Conservation (phyloP, 352 stramenopile species). For the Phytophthora aleatoria region DNA sequence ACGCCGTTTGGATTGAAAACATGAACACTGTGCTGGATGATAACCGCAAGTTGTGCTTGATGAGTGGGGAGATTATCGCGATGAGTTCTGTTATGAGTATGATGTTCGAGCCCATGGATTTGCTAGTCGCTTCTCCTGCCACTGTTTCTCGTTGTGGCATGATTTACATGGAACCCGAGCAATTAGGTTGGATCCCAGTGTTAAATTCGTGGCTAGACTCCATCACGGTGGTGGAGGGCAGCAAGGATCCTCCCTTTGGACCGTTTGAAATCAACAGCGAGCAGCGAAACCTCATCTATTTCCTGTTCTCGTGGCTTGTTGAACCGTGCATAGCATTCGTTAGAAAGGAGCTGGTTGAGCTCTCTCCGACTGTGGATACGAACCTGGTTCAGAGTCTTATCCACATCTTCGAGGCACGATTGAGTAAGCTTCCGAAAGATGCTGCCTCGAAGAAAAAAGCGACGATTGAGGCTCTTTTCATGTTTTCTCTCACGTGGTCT, state of each 20-base stretch:
- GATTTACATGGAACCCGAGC: slow-evolving; percentile 95
- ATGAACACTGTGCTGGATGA: slow-evolving; percentile 96
- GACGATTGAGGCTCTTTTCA: slow-evolving; percentile 80
- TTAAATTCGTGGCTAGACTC: slow-evolving; percentile 91
- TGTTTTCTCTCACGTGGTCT: slow-evolving; percentile 93
- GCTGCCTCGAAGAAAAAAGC: slow-evolving; percentile 72
- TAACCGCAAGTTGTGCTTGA: slow-evolving; percentile 94
- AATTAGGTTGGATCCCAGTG: slow-evolving; percentile 90
- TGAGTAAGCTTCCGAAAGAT: slow-evolving; percentile 74
- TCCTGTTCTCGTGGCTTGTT: slow-evolving; percentile 89
- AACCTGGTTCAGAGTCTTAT: slow-evolving; percentile 91
- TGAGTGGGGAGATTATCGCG: slow-evolving; percentile 95
- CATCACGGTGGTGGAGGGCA: slow-evolving; percentile 43
- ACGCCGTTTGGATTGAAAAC: slow-evolving; percentile 95
- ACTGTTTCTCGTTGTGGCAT: slow-evolving; percentile 94
- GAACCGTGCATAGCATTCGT: slow-evolving; percentile 91
- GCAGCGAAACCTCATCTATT: slow-evolving; percentile 72
- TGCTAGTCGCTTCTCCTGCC: slow-evolving; percentile 92
- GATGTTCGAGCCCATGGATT: slow-evolving; percentile 96
- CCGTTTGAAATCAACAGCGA: slow-evolving; percentile 79
- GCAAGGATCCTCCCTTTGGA: slow-evolving; percentile 26
- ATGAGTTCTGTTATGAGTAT: slow-evolving; percentile 96
- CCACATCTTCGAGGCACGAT: slow-evolving; percentile 82
- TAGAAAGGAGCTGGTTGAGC: slow-evolving; percentile 84
- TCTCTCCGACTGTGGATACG: slow-evolving; percentile 89